Base-by-base conservation (phyloP, 2,329 filamentous ascomycete genomes). In the Dactylonectria macrodidyma region DNA sequence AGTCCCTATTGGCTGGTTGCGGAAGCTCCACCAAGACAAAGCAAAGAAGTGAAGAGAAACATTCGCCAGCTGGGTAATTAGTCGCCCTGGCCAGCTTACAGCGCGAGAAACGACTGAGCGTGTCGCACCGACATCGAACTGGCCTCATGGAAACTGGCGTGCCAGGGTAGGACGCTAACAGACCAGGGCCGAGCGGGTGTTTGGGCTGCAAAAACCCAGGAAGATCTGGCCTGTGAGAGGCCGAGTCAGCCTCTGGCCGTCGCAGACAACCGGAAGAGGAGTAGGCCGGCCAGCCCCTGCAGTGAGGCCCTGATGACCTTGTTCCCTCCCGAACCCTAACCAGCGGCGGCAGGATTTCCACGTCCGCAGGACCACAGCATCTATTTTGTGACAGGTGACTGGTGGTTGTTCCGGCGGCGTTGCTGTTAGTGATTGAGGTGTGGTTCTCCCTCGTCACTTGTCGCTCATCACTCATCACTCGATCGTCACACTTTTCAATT, bases 161-260 rank as follows among this genome's bases (percentile, higher is more conserved):
- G 26, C 50, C 30, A 33, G 50, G 30, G 16, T 11, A 52, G n/a
- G 26, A 51, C n/a, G 26, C 26, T 14, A 51, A 19, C 48, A 33
- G 30, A 52, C 50, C 30, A 52, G 50, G 50, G 50, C 50, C 50
- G 50, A 52, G 50, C 50, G 50, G 50, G 50, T 52, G 30, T 22
- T 34, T 30, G 33, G 50, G 50, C 19, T 52, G 50, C 50, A 34
- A 34, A n/a, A 16, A 19, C 19, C 16, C 34, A 16, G 9, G 30
- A 34, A 34, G 50, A 10, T 10, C n/a, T 8, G 33, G 26, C 19
- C 50, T 34, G 30, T 52, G 50, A 52, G 50, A 33, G 14, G 26
- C 16, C 30, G 7, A 33, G 26, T n/a, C 14, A 34, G 30, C 11
- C 9, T n/a, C 50, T 11, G 16, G 30, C 50, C 30, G 30, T 34